Conservation (phyloP, 2,329 filamentous ascomycete genomes). For the Pseudopithomyces chartarum region DNA sequence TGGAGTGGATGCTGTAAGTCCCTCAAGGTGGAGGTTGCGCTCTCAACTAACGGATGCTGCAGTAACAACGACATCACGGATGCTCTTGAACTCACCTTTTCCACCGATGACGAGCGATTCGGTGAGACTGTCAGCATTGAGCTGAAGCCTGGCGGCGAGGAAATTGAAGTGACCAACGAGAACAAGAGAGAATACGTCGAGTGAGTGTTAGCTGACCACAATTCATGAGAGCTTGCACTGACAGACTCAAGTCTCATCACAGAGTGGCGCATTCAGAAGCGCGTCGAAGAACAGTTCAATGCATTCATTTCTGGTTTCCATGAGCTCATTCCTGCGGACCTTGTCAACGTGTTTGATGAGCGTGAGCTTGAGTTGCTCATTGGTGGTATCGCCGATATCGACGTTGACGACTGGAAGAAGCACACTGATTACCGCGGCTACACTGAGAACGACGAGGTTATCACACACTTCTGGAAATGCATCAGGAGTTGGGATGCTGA, state of each 20-base stretch:
- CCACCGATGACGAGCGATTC: conserved; percentile 95
- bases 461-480: conserved; percentile 98
- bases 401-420: conserved; percentile 99
- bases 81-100: conserved; percentile 93
- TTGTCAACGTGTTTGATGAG: conserved; percentile 99
- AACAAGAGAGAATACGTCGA: conserved; percentile 99
- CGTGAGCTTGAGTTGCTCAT: conserved; percentile 95
- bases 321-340: conserved; percentile 92
- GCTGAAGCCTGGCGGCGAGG: conserved; percentile 83
- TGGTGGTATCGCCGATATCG: conserved; percentile 98
- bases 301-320: conserved; percentile 98
- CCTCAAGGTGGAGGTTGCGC: not conserved
- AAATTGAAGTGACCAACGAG: conserved; percentile 96
- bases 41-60: conserved; percentile 11
- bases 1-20: conserved; percentile 87
- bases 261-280: conserved; percentile 99
- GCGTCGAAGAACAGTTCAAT: conserved; percentile 97
- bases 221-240: conserved; percentile 13
- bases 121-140: conserved; percentile 94
- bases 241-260: conserved; percentile 74
- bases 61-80: conserved; percentile 94
- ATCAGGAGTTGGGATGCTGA: conserved; percentile 97
- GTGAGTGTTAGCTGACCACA: conserved; percentile 51
- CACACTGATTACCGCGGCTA: conserved; percentile 99
- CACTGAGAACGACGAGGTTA: conserved; percentile 95